phyloP scores from a whole-genome alignment of 306 rosid species.

The Trichosanthes cucumerina region DNA sequence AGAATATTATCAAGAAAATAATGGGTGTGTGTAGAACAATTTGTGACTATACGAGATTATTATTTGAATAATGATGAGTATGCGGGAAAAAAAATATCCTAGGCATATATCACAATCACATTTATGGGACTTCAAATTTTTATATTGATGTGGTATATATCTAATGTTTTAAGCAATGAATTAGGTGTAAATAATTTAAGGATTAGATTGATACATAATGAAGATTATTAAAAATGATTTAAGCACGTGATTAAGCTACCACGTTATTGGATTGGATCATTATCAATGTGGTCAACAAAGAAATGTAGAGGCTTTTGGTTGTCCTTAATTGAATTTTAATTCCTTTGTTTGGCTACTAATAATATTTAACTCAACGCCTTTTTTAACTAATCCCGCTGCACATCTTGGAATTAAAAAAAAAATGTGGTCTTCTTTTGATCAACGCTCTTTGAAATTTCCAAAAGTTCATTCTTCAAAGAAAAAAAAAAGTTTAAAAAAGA shows the following conservation, averaged over 20 bases:
- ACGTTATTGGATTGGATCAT: background rate
- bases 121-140: background rate
- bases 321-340: background rate
- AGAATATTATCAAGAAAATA: background rate
- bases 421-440: background rate
- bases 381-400: background rate
- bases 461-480: too few relatives aligned
- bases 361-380: background rate
- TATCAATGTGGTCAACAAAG: background rate
- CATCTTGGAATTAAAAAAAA: background rate
- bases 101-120: background rate
- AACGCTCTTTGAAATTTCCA: background rate
- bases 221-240: background rate
- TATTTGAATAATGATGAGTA: background rate
- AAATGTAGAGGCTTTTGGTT: background rate
- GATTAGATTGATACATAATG: background rate
- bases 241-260: background rate
- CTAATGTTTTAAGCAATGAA: background rate
- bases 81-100: too few relatives aligned
- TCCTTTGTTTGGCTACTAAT: background rate
- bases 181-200: background rate
- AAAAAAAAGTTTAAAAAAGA: too few relatives aligned
- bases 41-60: background rate
- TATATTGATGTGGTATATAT: background rate
- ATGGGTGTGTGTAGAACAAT: background rate